These are phyloP conservation scores for Sporothrix inflata DNA, from an alignment of 2,329 filamentous ascomycete genomes.

Conservation along the genomic window DNA sequence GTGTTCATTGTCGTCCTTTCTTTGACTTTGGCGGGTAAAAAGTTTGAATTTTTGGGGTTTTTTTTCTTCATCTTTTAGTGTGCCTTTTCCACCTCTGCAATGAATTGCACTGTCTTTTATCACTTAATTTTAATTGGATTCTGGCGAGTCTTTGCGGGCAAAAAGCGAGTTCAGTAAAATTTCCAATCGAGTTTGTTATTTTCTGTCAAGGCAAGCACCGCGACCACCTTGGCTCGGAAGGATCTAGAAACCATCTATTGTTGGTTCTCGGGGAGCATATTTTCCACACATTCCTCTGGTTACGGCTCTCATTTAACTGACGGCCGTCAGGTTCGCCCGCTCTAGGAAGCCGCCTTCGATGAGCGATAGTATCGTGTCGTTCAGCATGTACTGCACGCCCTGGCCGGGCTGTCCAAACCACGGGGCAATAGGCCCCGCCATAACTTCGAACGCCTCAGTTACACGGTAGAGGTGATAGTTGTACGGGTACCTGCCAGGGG, in stretches of 20 bases:
- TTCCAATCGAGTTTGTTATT: background rate
- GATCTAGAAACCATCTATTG: background rate
- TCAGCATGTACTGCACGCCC: constrained; percentile 43
- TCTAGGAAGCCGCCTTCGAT: constrained; percentile 42
- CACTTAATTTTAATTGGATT: too few species aligned
- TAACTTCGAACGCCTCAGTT: constrained; percentile 44
- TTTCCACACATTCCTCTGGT: background rate
- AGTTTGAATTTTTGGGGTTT: too few species aligned
- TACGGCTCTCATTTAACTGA: background rate
- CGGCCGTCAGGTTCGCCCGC: constrained; percentile 36
- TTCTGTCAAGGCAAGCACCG: too few species aligned
- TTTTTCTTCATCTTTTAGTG: too few species aligned
- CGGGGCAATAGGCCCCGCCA: constrained; percentile 50
- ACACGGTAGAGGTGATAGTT: constrained; percentile 56
- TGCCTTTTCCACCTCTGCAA: too few species aligned
- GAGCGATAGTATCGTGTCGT: constrained; percentile 40
- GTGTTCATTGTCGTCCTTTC: background rate
- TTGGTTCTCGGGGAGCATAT: background rate
- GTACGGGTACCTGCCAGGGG: constrained; percentile 44
- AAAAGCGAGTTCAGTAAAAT: background rate
- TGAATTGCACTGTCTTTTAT: too few species aligned
- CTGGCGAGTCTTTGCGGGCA: too few species aligned
- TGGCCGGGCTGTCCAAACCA: constrained; percentile 57
- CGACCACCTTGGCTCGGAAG: too few species aligned
- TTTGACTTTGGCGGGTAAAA: too few species aligned